These are phyloP conservation scores for Endoconidiophora polonica DNA, from an alignment of 2,329 filamentous ascomycete genomes.

Conservation along the genomic window DNA sequence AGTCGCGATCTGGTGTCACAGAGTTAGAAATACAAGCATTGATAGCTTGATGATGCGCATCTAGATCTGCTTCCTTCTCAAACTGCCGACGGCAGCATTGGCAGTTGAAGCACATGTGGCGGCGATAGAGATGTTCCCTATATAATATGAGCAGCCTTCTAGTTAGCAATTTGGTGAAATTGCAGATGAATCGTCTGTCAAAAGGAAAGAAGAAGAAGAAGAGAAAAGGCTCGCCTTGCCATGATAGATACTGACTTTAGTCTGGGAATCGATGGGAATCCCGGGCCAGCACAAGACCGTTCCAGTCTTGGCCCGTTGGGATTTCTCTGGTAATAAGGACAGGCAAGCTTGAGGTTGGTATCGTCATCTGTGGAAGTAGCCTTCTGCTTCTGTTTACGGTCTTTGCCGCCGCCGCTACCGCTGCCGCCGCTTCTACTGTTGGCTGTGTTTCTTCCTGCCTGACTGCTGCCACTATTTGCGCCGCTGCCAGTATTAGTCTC, in stretches of 20 bases:
- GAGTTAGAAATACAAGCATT: neutral
- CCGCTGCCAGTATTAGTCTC: no score
- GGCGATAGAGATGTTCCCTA: constrained; percentile 12
- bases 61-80: neutral
- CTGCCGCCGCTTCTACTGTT: neutral
- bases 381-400: constrained; percentile 1
- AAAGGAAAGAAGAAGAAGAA: no score
- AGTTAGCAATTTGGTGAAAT: no score
- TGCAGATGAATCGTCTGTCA: no score
- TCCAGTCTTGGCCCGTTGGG: constrained; percentile 7
- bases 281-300: constrained; percentile 9
- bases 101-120: constrained; percentile 9
- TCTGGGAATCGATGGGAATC: constrained; percentile 10
- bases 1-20: neutral
- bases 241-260: constrained; percentile 5
- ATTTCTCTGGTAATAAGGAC: constrained; percentile 10
- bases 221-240: neutral
- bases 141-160: no score
- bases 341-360: constrained; percentile 8
- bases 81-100: constrained; percentile 4
- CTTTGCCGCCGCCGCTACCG: neutral
- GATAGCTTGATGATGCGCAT: neutral
- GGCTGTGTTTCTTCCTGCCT: neutral
- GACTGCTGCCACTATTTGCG: no score
- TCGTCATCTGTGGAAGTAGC: neutral